A percentile compares a stretch with the other conserved stretches of the same genome.
Conservation (phyloP, 768 basidiomycete species). For the Hygrocybe coccinea region DNA sequence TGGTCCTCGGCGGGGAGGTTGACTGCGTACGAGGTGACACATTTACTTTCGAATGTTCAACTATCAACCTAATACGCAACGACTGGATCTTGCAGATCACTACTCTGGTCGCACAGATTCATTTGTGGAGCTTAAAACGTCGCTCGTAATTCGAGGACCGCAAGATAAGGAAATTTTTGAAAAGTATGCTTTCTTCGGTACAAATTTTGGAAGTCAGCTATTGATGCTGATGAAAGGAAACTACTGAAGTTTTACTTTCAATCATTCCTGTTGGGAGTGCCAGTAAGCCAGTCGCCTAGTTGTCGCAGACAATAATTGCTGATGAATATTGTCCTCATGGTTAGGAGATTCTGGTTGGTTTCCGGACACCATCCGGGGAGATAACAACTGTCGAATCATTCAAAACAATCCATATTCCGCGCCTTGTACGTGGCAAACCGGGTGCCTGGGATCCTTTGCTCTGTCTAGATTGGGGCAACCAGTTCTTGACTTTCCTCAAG, state of each 20-base stretch:
- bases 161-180: conserved; percentile 74
- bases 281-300: conserved; percentile 39
- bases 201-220: not conserved
- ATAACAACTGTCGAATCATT: conserved; percentile 64
- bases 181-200: conserved; percentile 46
- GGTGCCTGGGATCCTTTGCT: conserved; percentile 72
- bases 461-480: conserved; percentile 71
- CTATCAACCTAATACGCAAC: not conserved
- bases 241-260: conserved; percentile 91
- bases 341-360: conserved; percentile 83
- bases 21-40: conserved; percentile 73
- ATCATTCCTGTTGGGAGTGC: conserved; percentile 88
- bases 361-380: conserved; percentile 73
- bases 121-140: conserved; percentile 87
- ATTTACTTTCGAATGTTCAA: conserved; percentile 12
- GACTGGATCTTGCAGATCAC: conserved; percentile 38
- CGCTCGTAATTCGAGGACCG: conserved; percentile 57
- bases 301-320: not conserved
- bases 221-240: conserved; percentile 47
- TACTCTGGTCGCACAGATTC: conserved; percentile 59
- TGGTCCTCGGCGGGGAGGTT: conserved; percentile 86
- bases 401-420: conserved; percentile 74
- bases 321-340: conserved; percentile 8
- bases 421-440: conserved; percentile 68
- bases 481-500: conserved; percentile 54